Base-by-base conservation (phyloP, 768 basidiomycete genomes). In the Harrya chromipes region DNA sequence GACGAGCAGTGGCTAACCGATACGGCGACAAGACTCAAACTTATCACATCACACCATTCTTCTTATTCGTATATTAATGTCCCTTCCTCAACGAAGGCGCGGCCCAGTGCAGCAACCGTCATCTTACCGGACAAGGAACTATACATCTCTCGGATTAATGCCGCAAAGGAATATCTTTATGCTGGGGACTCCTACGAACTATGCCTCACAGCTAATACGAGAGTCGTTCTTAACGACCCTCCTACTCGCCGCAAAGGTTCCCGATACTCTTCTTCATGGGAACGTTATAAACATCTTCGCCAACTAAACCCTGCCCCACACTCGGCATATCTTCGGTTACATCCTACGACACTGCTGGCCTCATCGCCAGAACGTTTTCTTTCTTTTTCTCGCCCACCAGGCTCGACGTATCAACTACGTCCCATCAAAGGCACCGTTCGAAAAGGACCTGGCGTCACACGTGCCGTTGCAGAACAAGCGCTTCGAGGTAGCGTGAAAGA, bases 331-430 rank as follows among this genome's bases (percentile, higher is more conserved):
- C 65, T 91, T 42, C 85, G 88, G 20, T 72, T 92, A 8, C 81
- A 85, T 58, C 87, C 87, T 1, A 83, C 86, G 0, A 84, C 84
- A 4, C 69, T 97, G 17, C 70, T 97, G 40, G 87, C 87, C 2
- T 94, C 93, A 3, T 94, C 90, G 1, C 94, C 94, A 1, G 94
- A 97, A 60, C 82, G 93, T 6, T 97, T 98, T 69, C 72, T 98
- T 16, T 90, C 84, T 29, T 93, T 72, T 63, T 80, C 80, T n/a
- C 77, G 84, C 46, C 76, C 81, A 11, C 86, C 86, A 1, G 63
- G 74, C 36, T 70, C 83, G 4, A 64, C 75, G 12, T 91, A 85
- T 63, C 89, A 94, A 69, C 78, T 97, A 55, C 87, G 93, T 46
- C 94, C 94, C 4, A 97, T 98, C 63, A 98, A 97, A 60, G 94